Base-by-base conservation (phyloP, 2,329 filamentous ascomycete genomes). In the Arthrobotrys entomopaga region DNA sequence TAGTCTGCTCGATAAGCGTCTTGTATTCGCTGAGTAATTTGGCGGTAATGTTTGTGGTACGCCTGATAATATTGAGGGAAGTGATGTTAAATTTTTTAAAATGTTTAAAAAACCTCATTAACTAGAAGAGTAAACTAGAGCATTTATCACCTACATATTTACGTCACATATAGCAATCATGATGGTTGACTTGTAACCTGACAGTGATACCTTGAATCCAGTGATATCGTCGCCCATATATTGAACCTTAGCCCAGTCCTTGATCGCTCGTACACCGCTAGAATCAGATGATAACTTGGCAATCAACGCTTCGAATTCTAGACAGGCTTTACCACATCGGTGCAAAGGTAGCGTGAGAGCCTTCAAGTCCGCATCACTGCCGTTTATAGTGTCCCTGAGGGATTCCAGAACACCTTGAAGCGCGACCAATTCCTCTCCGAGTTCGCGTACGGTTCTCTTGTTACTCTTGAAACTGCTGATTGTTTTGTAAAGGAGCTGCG, bases 181-280 rank as follows among this genome's bases (percentile, higher is more conserved):
- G 26, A 83, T 82, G 26, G 81, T 83, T 54, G 80, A 77, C 72
- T 83, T 84, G 70, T 84, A 84, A 48, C 80, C 80, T 46, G 82
- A 80, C 34, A 85, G 75, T 43, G 82, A 75, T 20, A 80, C 77
- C 43, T 79, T 80, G 64, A 84, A 84, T 57, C 79, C 80, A 71
- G 82, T 80, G 50, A 84, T 82, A 72, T 83, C 79, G 49, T 83
- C 81, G 26, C 81, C 82, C 80, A 84, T 83, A 59, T 84, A 84
- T 69, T 75, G 81, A 52, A 84, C 76, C 77, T 79, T 82, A 3
- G 82, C 81, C 83, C 82, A 84, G 76, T 84, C 83, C 52, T 82
- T 81, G 77, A 84, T 84, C 20, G 80, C 79, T 61, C 80, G 78
- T 70, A 75, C 77, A 34, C 75, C 78, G 20, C 76, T 78, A 40